Base-by-base conservation (phyloP, 331 rosid species). In the Phaseolus coccineus region DNA sequence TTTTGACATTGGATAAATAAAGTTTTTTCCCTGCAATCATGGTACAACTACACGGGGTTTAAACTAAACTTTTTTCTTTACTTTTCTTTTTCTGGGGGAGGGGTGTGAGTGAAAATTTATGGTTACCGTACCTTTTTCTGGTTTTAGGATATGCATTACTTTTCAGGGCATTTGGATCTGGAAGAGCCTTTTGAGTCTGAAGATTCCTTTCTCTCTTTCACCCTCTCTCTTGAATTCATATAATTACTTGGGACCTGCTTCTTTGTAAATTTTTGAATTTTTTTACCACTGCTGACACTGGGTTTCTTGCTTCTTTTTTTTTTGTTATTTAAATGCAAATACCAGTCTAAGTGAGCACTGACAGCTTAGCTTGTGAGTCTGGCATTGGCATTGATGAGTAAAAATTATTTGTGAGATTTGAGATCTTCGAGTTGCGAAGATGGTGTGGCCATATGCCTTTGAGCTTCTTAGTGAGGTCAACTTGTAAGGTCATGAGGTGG, bases 131-230 rank as follows among this genome's bases (percentile, higher is more conserved):
- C 35, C 79, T 64, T 76, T 80, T 66, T 37, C 73, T 76, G 74
- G 61, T 77, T 81, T 84, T 63, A 16, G 19, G 55, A 64, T 81
- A 58, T 69, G 76, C 77, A 51, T 63, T 79, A 30, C 80, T 83
- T 83, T 86, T 83, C 44, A 52, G 76, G 76, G 86, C 82, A 80
- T 85, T 84, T 88, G 91, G 95, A 90, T 88, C 88, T 88, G 82
- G 73, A 55, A 77, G 58, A 82, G 77, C 81, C 71, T 77, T 82
- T 78, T 37, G 71, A 40, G 66, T 62, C 39, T 65, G 22, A 77
- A 71, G 59, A 77, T 73, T 59, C 47, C 48, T 67, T 51, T 69
- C 40, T 80, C 13, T 53, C 33, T 77, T 11, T 50, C 28, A 15
- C 13, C 3, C 19, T 15, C 67, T 74, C 81, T 35, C 52, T 57